Evolutionary conservation across 352 stramenopile species (phyloP), one percentile per base, ranked within the genome.

Genomic region (Blastocystis sp.): DNA sequence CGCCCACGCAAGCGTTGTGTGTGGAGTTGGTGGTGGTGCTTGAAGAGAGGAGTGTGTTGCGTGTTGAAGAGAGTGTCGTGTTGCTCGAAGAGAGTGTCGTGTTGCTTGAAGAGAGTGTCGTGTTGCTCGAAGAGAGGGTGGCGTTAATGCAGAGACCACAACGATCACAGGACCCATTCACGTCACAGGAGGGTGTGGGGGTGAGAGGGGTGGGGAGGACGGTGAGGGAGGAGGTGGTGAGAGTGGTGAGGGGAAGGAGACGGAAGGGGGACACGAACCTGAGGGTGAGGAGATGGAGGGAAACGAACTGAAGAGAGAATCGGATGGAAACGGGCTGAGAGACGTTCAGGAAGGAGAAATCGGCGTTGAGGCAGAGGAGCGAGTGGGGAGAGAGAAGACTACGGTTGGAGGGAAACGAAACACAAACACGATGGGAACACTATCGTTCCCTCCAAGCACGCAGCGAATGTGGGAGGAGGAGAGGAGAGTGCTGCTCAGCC

Each of bases 301-400:
- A 59, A 10, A 59, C 21, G 24, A 0, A 28, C 42, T 21, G 61
- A 2, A 61, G 48, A 28, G 69, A 61, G 10, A 28, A 57, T 62
- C 21, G 34, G 28, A 24, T 40, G 7, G n/a, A 42, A 2, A 7
- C 21, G 17, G 52, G 43, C 3, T 17, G 7, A 17, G 71, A 64
- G 28, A 57, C n/a, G 6, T 45, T 24, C 1, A 68, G 28, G 17
- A 24, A 17, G 38, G 14, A 3, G n/a, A 81, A 42, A 38, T 81
- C 60, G 14, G 71, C 48, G 1, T 21, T 65, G 19, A 63, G 11
- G 43, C 71, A 81, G 10, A 81, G 24, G 1, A 81, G 9, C 40
- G 64, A 21, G 3, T 19, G 54, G 24, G 71, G 3, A n/a, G 71
- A 81, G 9, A 81, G 10, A 42, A 54, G 42, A 48, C 71, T 81